Evolutionary conservation across 352 stramenopile species (phyloP).

Genomic region (Phytopythium kandeliae): DNA sequence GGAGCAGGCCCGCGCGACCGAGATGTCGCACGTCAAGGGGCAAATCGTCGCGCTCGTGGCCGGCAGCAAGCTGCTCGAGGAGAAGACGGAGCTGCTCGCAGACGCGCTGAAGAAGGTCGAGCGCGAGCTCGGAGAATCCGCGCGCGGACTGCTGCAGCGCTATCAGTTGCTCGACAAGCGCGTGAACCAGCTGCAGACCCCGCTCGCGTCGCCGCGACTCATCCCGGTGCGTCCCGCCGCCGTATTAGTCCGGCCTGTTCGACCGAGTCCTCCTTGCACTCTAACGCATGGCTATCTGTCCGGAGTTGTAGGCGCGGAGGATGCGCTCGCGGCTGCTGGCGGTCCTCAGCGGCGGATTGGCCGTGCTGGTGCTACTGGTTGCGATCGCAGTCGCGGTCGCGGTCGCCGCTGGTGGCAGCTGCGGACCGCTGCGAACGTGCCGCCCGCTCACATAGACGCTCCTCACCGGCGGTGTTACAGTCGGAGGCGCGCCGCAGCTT

Average conservation of each 20-base stretch:
- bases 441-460: conserved; percentile 46
- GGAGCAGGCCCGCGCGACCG: conserved; percentile 63
- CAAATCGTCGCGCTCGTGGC: conserved; percentile 66
- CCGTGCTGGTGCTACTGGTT: conserved; percentile 23
- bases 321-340: conserved; percentile 15
- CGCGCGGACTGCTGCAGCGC: conserved; percentile 49
- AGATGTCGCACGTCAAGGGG: conserved; percentile 71
- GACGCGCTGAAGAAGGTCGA: conserved; percentile 60
- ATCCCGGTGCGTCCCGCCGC: conserved; percentile 39
- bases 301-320: conserved; percentile 26
- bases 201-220: conserved; percentile 28
- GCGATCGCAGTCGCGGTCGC: conserved; percentile 21
- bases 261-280: no score
- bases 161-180: conserved; percentile 57
- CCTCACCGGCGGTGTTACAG: no score
- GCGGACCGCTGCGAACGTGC: conserved; percentile 29
- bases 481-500: neutral
- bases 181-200: conserved; percentile 49
- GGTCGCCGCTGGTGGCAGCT: conserved; percentile 20
- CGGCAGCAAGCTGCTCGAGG: conserved; percentile 58
- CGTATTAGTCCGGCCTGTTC: no score
- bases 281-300: no score
- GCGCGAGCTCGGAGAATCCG: conserved; percentile 48
- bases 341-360: conserved; percentile 8
- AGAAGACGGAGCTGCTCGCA: conserved; percentile 49